Percentiles rank a stretch among this genome's conserved stretches.
Conservation (phyloP, 2,329 filamentous ascomycete species). For the Moelleriella libera region DNA sequence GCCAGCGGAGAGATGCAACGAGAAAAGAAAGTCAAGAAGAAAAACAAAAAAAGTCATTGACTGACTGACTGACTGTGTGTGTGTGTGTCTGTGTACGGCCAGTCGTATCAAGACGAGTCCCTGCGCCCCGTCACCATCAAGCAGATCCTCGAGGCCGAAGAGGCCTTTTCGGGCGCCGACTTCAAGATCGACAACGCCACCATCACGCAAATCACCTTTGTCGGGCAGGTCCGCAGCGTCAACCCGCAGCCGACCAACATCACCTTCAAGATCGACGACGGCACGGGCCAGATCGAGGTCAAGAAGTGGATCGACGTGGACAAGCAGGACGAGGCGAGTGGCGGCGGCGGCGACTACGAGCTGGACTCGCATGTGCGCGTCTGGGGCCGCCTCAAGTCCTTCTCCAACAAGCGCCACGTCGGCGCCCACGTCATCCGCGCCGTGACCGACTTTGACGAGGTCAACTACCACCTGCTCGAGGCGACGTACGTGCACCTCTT, state of each 20-base stretch:
- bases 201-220: constrained; percentile 60
- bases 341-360: constrained; percentile 33
- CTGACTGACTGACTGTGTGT: background rate
- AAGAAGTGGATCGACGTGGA: constrained; percentile 71
- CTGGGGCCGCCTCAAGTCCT: constrained; percentile 71
- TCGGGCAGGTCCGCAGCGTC: constrained; percentile 83
- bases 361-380: constrained; percentile 73
- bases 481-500: constrained; percentile 78
- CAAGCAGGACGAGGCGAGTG: constrained; percentile 24
- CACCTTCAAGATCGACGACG: constrained; percentile 88
- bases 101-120: constrained; percentile 65
- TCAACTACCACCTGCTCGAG: constrained; percentile 85
- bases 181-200: constrained; percentile 72
- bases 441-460: constrained; percentile 76
- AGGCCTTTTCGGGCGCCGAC: constrained; percentile 56
- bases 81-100: background rate
- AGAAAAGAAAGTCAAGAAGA: background rate
- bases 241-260: constrained; percentile 80
- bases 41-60: background rate
- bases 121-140: constrained; percentile 92
- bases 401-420: constrained; percentile 72
- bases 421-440: constrained; percentile 69
- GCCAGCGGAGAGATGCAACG: background rate
- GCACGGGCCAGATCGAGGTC: constrained; percentile 82
- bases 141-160: constrained; percentile 73